These are phyloP conservation scores for Curvularia sp. DNA, from an alignment of 2,329 filamentous ascomycete species.

Conservation along the genomic window DNA sequence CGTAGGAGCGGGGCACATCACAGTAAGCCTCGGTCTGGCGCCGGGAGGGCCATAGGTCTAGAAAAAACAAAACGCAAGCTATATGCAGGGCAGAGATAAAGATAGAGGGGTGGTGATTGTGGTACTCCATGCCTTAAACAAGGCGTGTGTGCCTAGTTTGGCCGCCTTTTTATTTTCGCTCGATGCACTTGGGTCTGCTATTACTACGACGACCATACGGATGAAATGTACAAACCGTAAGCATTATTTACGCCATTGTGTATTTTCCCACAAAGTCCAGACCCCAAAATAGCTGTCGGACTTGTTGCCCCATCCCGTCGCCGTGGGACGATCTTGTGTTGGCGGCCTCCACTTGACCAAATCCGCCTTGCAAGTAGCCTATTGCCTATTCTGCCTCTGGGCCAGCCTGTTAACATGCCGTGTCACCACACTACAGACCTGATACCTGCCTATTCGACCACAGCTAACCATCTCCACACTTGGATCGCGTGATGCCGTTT, in stretches of 20 bases:
- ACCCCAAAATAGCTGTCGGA: not conserved
- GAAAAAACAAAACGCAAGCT: not conserved
- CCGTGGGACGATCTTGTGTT: not conserved
- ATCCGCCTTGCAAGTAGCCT: slow-evolving; percentile 1
- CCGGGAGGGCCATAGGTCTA: not conserved
- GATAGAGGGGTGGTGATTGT: too few species aligned
- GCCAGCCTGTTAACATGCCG: not conserved
- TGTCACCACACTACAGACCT: slow-evolving; percentile 6
- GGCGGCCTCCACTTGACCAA: not conserved
- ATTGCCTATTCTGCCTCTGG: not conserved
- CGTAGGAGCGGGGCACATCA: not conserved
- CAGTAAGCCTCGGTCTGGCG: not conserved
- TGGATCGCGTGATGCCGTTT: not conserved
- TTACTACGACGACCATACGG: not conserved
- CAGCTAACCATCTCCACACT: not conserved
- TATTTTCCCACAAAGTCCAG: not conserved
- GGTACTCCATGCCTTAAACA: too few species aligned
- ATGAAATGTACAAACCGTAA: not conserved
- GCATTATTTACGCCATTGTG: not conserved
- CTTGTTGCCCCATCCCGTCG: not conserved
- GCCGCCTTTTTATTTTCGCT: not conserved
- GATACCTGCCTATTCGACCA: not conserved
- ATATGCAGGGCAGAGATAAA: not conserved
- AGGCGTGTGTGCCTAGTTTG: not conserved
- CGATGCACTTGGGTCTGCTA: not conserved